phyloP scores from a whole-genome alignment of 179 eudicot species.

The Drosera spatulata region DNA sequence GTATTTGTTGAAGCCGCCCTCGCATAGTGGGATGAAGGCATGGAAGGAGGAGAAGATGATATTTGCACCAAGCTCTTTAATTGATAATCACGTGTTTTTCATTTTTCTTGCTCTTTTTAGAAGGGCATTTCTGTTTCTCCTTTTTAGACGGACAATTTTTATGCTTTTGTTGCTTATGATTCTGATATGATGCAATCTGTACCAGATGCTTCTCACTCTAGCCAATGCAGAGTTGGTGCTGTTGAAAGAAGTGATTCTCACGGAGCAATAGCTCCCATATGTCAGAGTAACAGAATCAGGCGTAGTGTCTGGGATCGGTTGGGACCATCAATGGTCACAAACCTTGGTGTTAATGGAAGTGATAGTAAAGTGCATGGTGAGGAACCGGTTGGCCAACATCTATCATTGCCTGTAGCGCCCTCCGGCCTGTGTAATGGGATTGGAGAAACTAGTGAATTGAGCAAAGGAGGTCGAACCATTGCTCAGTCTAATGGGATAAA shows the following conservation, averaged over 20 bases:
- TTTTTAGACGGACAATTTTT: too few species aligned
- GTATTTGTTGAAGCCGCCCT: too few species aligned
- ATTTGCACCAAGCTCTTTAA: too few species aligned
- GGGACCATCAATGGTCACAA: constrained; percentile 17
- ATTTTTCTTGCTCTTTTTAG: too few species aligned
- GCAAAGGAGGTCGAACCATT: neutral
- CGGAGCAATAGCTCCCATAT: neutral
- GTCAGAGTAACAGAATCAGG: constrained; percentile 9
- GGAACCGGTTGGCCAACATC: neutral
- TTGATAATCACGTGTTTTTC: too few species aligned
- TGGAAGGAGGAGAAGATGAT: too few species aligned
- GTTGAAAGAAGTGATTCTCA: constrained; percentile 1
- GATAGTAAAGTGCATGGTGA: constrained; percentile 4
- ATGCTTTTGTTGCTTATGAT: too few species aligned
- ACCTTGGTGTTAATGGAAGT: constrained; percentile 7
- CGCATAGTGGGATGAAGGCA: too few species aligned
- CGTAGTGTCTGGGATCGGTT: constrained; percentile 51
- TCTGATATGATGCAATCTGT: too few species aligned
- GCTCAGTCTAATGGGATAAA: neutral
- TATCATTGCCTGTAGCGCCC: neutral
- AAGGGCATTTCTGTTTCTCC: too few species aligned
- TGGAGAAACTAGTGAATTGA: neutral
- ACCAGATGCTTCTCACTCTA: neutral
- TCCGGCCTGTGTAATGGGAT: neutral
- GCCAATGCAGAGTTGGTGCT: constrained; percentile 1